These are phyloP conservation scores for Xylaria telfairii DNA, from an alignment of 495 filamentous ascomycete species.

Conservation along the genomic window DNA sequence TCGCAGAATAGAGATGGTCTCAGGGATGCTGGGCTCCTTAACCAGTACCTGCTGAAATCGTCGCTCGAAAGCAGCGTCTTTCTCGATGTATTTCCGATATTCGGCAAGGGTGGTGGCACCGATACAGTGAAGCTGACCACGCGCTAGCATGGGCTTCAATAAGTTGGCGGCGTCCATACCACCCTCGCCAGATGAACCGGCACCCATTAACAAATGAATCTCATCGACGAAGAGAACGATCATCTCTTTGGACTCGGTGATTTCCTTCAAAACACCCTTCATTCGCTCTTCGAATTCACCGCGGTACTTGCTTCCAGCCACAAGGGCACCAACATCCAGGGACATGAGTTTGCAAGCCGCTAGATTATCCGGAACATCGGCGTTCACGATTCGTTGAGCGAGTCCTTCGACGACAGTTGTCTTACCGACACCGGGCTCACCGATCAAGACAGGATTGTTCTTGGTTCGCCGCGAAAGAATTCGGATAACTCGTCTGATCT, in stretches of 20 bases:
- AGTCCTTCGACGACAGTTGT: slow-evolving; percentile 97
- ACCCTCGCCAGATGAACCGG: slow-evolving; percentile 89
- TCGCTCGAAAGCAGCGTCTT: slow-evolving; percentile 96
- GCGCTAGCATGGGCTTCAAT: slow-evolving; percentile 92
- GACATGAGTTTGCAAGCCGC: slow-evolving; percentile 92
- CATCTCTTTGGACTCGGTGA: slow-evolving; percentile 93
- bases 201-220: slow-evolving; percentile 98
- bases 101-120: slow-evolving; percentile 94
- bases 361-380: slow-evolving; percentile 94
- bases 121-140: slow-evolving; percentile 96
- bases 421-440: slow-evolving; percentile 98
- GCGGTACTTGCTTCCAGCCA: slow-evolving; percentile 96
- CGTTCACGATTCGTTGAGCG: slow-evolving; percentile 93
- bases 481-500: slow-evolving; percentile 91
- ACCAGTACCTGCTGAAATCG: slow-evolving; percentile 98
- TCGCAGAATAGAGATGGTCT: slow-evolving; percentile 96
- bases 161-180: slow-evolving; percentile 99
- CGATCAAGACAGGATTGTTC: slow-evolving; percentile 94
- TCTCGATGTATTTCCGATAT: slow-evolving; percentile 99
- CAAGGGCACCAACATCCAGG: slow-evolving; percentile 90
- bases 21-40: slow-evolving; percentile 84
- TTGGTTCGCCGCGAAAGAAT: slow-evolving; percentile 94
- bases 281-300: slow-evolving; percentile 99
- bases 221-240: slow-evolving; percentile 98
- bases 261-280: slow-evolving; percentile 98